Conservation (phyloP, 1,284 basidiomycete genomes). For the Phellinidium pouzarii region DNA sequence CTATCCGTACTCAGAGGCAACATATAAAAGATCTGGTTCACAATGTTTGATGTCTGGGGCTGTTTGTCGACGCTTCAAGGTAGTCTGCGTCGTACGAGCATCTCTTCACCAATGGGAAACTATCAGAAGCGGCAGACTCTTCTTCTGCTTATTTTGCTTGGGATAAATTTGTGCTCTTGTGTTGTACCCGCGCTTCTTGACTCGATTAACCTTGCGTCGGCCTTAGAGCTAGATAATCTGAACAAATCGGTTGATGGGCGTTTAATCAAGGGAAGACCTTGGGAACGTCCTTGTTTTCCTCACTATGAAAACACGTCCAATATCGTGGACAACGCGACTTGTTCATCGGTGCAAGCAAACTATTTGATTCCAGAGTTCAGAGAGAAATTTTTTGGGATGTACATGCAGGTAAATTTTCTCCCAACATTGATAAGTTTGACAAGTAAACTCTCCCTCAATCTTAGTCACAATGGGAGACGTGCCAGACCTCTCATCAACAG, state of each 20-base stretch:
- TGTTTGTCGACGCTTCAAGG: too few relatives aligned
- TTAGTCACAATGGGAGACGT: slow-evolving; percentile 30
- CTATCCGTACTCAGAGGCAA: too few relatives aligned
- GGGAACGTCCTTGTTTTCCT: slow-evolving; percentile 30
- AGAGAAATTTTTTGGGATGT: slow-evolving; percentile 25
- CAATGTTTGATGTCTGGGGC: too few relatives aligned
- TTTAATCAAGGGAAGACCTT: slow-evolving; percentile 18
- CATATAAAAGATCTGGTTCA: too few relatives aligned
- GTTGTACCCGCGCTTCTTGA: too few relatives aligned
- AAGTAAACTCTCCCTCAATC: slow-evolving; percentile 1
- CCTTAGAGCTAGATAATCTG: neutral
- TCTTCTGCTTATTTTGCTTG: too few relatives aligned
- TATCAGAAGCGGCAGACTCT: too few relatives aligned
- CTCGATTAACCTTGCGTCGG: neutral
- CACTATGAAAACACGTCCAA: slow-evolving; percentile 23
- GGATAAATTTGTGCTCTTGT: neutral
- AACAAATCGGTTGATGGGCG: neutral
- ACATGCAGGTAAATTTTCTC: slow-evolving; percentile 25
- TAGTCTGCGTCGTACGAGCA: too few relatives aligned
- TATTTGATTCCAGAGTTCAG: slow-evolving; percentile 27
- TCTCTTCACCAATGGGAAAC: too few relatives aligned
- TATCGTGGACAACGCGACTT: slow-evolving; percentile 22
- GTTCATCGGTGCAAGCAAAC: slow-evolving; percentile 26
- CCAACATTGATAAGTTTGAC: neutral
- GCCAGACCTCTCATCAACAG: slow-evolving; percentile 2